Conservation (phyloP, 2,329 filamentous ascomycete species). For the Parascedosporium putredinis region DNA sequence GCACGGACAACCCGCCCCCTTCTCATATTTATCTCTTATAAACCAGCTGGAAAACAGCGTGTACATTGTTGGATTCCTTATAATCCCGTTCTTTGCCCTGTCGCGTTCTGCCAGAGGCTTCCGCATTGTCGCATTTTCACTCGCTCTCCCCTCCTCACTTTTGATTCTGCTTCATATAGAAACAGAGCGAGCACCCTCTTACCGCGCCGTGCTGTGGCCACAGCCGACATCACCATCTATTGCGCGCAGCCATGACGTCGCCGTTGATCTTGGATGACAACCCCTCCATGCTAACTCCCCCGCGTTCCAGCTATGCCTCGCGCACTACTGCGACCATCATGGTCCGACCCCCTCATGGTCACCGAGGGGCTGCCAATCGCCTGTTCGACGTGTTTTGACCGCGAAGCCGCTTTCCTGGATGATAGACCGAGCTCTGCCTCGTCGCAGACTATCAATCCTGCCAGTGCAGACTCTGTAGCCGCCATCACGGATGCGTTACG, state of each 20-base stretch:
- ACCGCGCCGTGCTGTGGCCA: too few relatives aligned
- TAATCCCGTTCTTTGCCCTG: background rate
- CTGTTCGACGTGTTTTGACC: slow-evolving; percentile 49
- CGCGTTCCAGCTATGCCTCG: slow-evolving; percentile 47
- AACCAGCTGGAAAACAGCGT: too few relatives aligned
- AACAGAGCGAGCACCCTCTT: too few relatives aligned
- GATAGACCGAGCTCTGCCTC: slow-evolving; percentile 6
- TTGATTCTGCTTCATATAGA: too few relatives aligned
- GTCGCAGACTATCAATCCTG: slow-evolving; percentile 25
- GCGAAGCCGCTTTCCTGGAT: slow-evolving; percentile 16
- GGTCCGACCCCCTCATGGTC: slow-evolving; percentile 61
- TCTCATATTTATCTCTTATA: too few relatives aligned
- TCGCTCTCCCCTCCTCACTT: background rate
- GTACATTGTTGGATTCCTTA: too few relatives aligned
- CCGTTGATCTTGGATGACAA: background rate
- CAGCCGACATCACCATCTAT: background rate
- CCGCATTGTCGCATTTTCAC: background rate
- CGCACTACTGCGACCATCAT: slow-evolving; percentile 62
- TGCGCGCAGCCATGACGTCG: background rate
- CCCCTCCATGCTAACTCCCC: background rate
- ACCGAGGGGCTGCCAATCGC: slow-evolving; percentile 54
- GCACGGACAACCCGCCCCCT: background rate
- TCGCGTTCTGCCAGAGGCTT: background rate
- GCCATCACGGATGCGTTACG: slow-evolving; percentile 36
- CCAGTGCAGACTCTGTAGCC: slow-evolving; percentile 24